Conservation (phyloP, 768 basidiomycete genomes). For the Lactarius deliciosus region DNA sequence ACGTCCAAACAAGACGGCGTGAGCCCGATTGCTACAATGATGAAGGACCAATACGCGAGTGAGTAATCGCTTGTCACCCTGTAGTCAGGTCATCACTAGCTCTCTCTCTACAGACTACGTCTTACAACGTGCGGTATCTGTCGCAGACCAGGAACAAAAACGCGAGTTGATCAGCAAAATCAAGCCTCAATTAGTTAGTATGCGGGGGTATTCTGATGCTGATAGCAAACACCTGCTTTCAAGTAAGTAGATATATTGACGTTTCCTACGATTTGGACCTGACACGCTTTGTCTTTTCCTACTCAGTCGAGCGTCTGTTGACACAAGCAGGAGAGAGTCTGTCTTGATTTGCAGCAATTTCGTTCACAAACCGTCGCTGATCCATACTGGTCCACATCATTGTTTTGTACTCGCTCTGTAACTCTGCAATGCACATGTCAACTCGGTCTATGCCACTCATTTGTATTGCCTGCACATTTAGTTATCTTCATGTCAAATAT, state of each 20-base stretch:
- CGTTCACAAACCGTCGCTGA: constrained; percentile 4
- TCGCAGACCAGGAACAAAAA: constrained; percentile 72
- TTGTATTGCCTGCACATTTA: constrained; percentile 24
- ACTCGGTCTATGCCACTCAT: constrained; percentile 20
- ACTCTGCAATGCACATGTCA: constrained; percentile 19
- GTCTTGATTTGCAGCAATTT: constrained; percentile 8
- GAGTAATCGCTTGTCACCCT: constrained; percentile 37
- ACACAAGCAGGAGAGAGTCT: constrained; percentile 26
- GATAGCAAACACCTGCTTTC: constrained; percentile 81
- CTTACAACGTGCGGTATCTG: constrained; percentile 70
- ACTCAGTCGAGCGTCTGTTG: constrained; percentile 66
- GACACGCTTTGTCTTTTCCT: constrained; percentile 7
- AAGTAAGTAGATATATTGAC: constrained; percentile 49
- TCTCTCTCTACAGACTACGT: constrained; percentile 83
- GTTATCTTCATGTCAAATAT: constrained; percentile 25
- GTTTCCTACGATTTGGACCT: not conserved
- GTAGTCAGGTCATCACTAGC: constrained; percentile 11
- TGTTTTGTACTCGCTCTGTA: constrained; percentile 14
- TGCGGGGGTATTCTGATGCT: constrained; percentile 69
- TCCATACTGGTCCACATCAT: constrained; percentile 11
- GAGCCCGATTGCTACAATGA: constrained; percentile 64
- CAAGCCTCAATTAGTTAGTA: constrained; percentile 62
- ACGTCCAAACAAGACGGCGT: constrained; percentile 59
- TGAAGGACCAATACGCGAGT: constrained; percentile 92
- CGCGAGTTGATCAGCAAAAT: constrained; percentile 61